phyloP scores from a whole-genome alignment of 805 yeast species.

The Pichia paraexigua region DNA sequence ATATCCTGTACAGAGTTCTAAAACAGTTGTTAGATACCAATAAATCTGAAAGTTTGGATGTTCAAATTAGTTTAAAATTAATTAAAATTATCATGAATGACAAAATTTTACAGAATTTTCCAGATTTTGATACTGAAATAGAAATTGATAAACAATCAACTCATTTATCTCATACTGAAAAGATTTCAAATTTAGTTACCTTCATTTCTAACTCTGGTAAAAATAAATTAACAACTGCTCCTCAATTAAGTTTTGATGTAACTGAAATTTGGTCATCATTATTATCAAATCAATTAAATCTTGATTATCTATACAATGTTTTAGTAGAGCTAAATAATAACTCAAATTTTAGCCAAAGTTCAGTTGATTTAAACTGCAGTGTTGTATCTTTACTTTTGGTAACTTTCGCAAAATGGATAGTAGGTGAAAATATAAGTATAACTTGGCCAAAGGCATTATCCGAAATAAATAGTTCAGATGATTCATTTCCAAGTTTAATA shows the following conservation, averaged over 20 bases:
- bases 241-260: conserved; percentile 16
- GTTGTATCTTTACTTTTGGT: conserved; percentile 18
- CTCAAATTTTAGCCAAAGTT: neutral
- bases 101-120: conserved; percentile 9
- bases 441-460: conserved; percentile 20
- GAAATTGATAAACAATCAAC: neutral
- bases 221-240: neutral
- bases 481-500: neutral
- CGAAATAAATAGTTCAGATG: conserved; percentile 4
- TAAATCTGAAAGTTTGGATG: conserved; percentile 14
- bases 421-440: conserved; percentile 10
- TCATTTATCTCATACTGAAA: neutral
- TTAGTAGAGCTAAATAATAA: conserved; percentile 13
- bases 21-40: conserved; percentile 16
- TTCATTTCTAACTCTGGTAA: neutral
- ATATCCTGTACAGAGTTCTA: conserved; percentile 14
- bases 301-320: conserved; percentile 21
- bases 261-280: conserved; percentile 12
- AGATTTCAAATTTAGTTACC: conserved; percentile 11
- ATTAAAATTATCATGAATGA: conserved; percentile 14
- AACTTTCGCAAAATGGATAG: conserved; percentile 18
- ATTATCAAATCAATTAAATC: neutral
- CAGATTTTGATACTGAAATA: neutral
- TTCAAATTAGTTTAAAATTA: conserved; percentile 13
- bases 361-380: conserved; percentile 15